Percentiles rank a stretch among this genome's conserved stretches.
Evolutionary conservation across 2,329 filamentous ascomycete species (phyloP).

Genomic region (Emmonsia crescens): DNA sequence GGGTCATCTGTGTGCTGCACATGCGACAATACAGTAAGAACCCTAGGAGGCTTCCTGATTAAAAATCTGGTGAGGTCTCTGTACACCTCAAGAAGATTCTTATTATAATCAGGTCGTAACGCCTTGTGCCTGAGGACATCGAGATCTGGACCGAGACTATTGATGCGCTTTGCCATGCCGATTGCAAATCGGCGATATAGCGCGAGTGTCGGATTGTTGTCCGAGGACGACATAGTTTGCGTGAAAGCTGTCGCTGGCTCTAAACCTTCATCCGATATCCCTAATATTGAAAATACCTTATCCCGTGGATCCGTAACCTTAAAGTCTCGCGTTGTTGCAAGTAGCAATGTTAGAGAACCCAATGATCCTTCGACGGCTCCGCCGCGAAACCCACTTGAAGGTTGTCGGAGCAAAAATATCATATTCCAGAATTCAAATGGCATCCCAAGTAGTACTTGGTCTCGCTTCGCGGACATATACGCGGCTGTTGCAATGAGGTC

Average conservation of each 20-base stretch:
- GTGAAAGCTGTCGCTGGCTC: not conserved
- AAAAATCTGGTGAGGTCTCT: constrained; percentile 3
- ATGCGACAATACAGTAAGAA: constrained; percentile 3
- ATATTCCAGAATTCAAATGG: constrained; percentile 4
- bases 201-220: not conserved
- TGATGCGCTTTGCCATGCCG: constrained; percentile 1
- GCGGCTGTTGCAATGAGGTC: constrained; percentile 1
- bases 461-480: not conserved
- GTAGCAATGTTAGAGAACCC: not conserved
- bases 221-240: constrained; percentile 3
- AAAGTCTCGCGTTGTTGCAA: constrained; percentile 4
- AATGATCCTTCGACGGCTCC: constrained; percentile 1
- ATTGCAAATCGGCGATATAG: not conserved
- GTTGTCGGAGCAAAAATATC: not conserved
- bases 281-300: constrained; percentile 6
- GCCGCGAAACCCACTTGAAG: not conserved
- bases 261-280: constrained; percentile 5
- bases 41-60: not conserved
- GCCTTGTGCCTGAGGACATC: constrained; percentile 1
- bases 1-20: constrained; percentile 7
- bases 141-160: constrained; percentile 1
- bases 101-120: constrained; percentile 1
- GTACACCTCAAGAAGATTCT: not conserved
- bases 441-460: not conserved
- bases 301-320: constrained; percentile 6